Evolutionary conservation across 2,329 filamentous ascomycete genomes (phyloP), one percentile per base, ranked within the genome.

Genomic region (Cladosporium sp.): DNA sequence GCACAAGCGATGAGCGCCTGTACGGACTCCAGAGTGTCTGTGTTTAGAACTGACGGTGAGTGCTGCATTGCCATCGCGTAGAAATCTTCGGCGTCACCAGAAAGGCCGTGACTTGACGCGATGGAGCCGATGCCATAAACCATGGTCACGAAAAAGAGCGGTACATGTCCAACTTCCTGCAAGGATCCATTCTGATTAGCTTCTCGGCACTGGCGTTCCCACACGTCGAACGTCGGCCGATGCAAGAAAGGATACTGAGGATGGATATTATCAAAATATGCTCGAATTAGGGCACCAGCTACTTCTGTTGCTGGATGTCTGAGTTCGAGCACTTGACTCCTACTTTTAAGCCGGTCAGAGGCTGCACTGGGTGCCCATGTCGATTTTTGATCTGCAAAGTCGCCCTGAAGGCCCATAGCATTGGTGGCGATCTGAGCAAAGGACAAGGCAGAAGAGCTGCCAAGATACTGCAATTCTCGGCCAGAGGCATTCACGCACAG

Each of bases 161-260:
- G 45, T 28, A 61, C 28, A 43, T 59, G 49, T 30, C 38, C 60
- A 17, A 20, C 39, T 2, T 42, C 39, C n/a, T n/a, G 20, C 39
- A 42, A 17, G 11, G 11, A n/a, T 9, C 39, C 39, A 5, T 42
- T 42, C n/a, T 17, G 1, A 42, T 42, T 64, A 11, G 62, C 59
- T 55, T 56, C 47, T 19, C 66, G 38, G 9, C 70, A 66, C 12
- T 63, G 55, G 14, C 65, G 60, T 47, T 75, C 72, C 72, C 70
- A 73, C 1, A 22, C 11, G 3, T 61, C 55, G 49, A 74, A 73
- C 0, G 73, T 75, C 3, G 67, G 68, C 11, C 66, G 61, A 57
- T 76, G 74, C 2, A 75, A 61, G 55, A 75, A 75, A 0, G 73
- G 73, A 47, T 74, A 76, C 52, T 76, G 73, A 0, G 70, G 63